A percentile compares a stretch with the other conserved stretches of the same genome.
Conservation (phyloP, 495 filamentous ascomycete species). For the Aspergillus leporis region DNA sequence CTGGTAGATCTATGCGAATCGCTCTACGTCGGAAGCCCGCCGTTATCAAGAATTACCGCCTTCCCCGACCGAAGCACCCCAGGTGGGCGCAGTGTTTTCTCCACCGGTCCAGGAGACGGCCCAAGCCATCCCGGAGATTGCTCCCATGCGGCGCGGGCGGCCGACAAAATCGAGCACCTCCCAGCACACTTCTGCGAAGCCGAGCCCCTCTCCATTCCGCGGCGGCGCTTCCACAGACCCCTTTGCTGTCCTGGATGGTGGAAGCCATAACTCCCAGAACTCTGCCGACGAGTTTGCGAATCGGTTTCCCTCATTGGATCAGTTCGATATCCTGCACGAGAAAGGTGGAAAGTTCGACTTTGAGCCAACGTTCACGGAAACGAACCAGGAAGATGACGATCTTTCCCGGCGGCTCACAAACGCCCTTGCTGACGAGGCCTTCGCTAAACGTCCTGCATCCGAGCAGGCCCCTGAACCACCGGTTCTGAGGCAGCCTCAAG, state of each 20-base stretch:
- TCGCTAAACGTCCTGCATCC: slow-evolving; percentile 53
- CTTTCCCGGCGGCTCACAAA: slow-evolving; percentile 76
- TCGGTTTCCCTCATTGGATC: slow-evolving; percentile 87
- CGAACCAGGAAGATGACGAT: slow-evolving; percentile 55
- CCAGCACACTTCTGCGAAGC: slow-evolving; percentile 50
- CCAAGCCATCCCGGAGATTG: slow-evolving; percentile 81
- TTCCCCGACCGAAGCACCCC: slow-evolving; percentile 54
- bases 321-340: slow-evolving; percentile 89
- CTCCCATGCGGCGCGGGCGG: slow-evolving; percentile 90
- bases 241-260: slow-evolving; percentile 81
- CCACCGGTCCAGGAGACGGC: slow-evolving; percentile 60
- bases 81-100: slow-evolving; percentile 70
- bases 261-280: slow-evolving; percentile 47
- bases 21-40: slow-evolving; percentile 62
- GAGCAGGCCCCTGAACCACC: slow-evolving; percentile 23
- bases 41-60: slow-evolving; percentile 63
- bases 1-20: slow-evolving; percentile 76
- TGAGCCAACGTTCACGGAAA: slow-evolving; percentile 51
- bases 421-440: slow-evolving; percentile 87
- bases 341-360: slow-evolving; percentile 89
- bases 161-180: slow-evolving; percentile 57
- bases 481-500: slow-evolving; percentile 30
- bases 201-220: slow-evolving; percentile 73
- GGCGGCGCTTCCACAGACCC: slow-evolving; percentile 71
- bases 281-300: slow-evolving; percentile 76